Percentiles rank a stretch among this genome's conserved stretches.
Evolutionary conservation across 2,329 filamentous ascomycete genomes (phyloP).

Genomic region (Fusarium domesticum): DNA sequence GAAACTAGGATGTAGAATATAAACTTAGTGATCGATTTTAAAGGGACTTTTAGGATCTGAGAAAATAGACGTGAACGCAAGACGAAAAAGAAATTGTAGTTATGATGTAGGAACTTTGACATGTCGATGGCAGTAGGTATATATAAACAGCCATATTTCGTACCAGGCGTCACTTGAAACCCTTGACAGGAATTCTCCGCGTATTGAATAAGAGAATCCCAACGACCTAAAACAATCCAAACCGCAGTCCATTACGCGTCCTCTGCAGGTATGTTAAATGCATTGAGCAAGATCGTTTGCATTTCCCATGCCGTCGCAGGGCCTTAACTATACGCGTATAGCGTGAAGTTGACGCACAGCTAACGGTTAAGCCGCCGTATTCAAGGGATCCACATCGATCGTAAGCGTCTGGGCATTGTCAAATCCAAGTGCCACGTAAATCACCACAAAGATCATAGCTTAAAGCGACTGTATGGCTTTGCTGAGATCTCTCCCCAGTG

Average conservation of each 20-base stretch:
- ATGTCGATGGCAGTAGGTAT: no score
- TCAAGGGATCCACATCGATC: background rate
- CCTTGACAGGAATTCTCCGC: background rate
- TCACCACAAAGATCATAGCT: no score
- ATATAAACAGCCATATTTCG: background rate
- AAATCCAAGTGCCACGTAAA: background rate
- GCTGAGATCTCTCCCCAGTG: no score
- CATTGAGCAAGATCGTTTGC: background rate
- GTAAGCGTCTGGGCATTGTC: background rate
- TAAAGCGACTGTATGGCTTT: no score
- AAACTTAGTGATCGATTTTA: no score
- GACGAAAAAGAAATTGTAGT: no score
- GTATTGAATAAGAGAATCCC: background rate
- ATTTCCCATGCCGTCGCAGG: background rate
- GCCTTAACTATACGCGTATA: constrained; percentile 4
- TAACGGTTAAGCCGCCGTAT: background rate
- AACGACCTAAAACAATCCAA: background rate
- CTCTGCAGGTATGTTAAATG: background rate
- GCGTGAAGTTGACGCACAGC: background rate
- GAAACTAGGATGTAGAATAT: no score
- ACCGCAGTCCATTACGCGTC: background rate
- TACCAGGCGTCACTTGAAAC: no score
- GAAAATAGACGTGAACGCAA: no score
- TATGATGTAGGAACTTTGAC: no score
- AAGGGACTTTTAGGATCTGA: no score